Percentiles rank a stretch among this genome's conserved stretches.
phyloP scores from a whole-genome alignment of 2,329 filamentous ascomycete genomes.

The Onygenales sp. region DNA sequence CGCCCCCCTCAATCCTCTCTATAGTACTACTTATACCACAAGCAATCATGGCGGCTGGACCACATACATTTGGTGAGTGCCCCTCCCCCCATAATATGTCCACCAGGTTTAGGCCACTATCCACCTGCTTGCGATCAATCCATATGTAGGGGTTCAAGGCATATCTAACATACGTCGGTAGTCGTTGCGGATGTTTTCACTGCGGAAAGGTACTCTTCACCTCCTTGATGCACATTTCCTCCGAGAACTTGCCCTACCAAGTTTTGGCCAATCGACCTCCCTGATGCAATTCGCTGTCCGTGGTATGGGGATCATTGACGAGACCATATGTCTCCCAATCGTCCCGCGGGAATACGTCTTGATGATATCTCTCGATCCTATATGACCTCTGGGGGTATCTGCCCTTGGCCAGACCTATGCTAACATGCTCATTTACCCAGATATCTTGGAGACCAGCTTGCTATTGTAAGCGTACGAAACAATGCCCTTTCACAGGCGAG shows the following conservation, averaged over 20 bases:
- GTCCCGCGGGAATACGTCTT: no score
- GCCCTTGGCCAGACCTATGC: neutral
- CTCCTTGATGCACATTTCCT: neutral
- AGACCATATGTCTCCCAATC: neutral
- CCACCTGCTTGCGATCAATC: neutral
- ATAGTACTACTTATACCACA: neutral
- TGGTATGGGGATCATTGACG: no score
- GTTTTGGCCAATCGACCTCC: neutral
- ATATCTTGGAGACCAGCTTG: constrained; percentile 48
- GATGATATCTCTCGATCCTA: no score
- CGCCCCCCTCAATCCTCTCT: neutral
- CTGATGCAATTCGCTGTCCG: neutral
- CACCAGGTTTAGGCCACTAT: neutral
- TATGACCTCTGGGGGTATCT: no score
- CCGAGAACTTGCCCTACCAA: neutral
- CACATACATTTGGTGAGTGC: constrained; percentile 13
- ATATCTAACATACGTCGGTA: constrained; percentile 3
- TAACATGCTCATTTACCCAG: constrained; percentile 4
- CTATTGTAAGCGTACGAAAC: constrained; percentile 45
- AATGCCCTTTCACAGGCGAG: constrained; percentile 39
- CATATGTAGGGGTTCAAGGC: neutral
- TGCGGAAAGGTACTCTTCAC: constrained; percentile 10
- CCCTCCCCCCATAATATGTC: neutral
- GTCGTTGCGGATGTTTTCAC: constrained; percentile 19
- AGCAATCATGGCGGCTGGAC: constrained; percentile 12